These are phyloP conservation scores for Suhomyces terraborum DNA, from an alignment of 1,139 yeast genomes.

Conservation along the genomic window DNA sequence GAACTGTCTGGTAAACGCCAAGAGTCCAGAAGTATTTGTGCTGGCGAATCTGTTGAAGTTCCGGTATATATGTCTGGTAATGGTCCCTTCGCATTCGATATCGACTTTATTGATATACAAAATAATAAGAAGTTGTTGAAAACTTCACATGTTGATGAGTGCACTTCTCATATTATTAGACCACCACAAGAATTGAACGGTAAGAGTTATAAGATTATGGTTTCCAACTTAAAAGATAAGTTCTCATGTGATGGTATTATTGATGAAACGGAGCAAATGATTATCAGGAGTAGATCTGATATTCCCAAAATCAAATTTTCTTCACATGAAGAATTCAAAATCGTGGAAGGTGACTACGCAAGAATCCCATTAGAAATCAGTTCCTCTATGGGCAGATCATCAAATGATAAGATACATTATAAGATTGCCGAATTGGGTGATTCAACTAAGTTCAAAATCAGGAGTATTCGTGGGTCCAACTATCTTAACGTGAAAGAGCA, in stretches of 20 bases:
- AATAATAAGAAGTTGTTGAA: constrained; percentile 44
- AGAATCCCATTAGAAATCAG: constrained; percentile 56
- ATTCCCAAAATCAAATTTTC: constrained; percentile 19
- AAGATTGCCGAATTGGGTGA: constrained; percentile 24
- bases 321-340: constrained; percentile 21
- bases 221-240: constrained; percentile 69
- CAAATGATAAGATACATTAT: constrained; percentile 31
- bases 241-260: constrained; percentile 66
- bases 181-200: constrained; percentile 63
- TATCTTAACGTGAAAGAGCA: constrained; percentile 51
- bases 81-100: constrained; percentile 71
- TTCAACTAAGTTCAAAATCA: constrained; percentile 23
- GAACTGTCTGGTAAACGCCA: constrained; percentile 16
- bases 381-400: constrained; percentile 32
- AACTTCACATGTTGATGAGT: constrained; percentile 45
- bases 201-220: constrained; percentile 64
- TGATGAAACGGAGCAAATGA: constrained; percentile 43
- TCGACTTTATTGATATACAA: constrained; percentile 47
- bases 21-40: constrained; percentile 37
- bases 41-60: constrained; percentile 40
- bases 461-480: constrained; percentile 33
- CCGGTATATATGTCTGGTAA: constrained; percentile 71
- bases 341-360: constrained; percentile 63
- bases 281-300: constrained; percentile 25
- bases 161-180: constrained; percentile 44